Evolutionary conservation across 2,329 filamentous ascomycete genomes (phyloP), one percentile per base, ranked within the genome.

Genomic region (Ascochyta rabiei): DNA sequence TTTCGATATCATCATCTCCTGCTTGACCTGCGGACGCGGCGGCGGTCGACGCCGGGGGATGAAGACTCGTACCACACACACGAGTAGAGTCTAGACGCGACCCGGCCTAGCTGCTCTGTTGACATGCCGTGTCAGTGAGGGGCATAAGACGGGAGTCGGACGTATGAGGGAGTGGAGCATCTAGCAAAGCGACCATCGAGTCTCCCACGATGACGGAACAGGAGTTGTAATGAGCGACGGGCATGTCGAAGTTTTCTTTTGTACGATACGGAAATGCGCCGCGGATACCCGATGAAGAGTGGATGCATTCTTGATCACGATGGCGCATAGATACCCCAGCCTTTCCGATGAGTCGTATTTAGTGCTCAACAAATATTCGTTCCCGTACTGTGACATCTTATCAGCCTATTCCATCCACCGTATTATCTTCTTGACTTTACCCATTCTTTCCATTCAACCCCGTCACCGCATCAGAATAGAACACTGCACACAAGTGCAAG

Each of bases 1-100:
- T 68, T 80, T 80, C 72, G 74, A 70, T 69, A 79, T 78, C 68
- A 72, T 81, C 75, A 78, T 80, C 72, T 76, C 69, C 59, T 80
- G 79, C 74, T 70, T 81, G 48, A 81, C 79, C 38, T 81, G 79
- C 71, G 78, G 79, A 62, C 75, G 75, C 47, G 74, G 70, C 40
- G 77, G 78, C 50, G 63, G 73, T 50, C 59, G 78, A 19, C 64
- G 73, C n/a, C 70, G 68, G 10, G 37, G 37, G 21, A 39, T 39
- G 37, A 41, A 30, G 12, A 40, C 35, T 28, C 63, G 69, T 31
- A 66, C 64, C 1, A 69, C 70, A 35, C 72, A 75, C 51, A 74
- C 71, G 44, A 75, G 72, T 66, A 73, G 71, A 71, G 69, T 75
- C 68, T 75, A 74, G 64, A 56, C 48, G 60, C 44, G 33, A 57